phyloP scores from a whole-genome alignment of 805 yeast genomes.

The Ogataea trehaloabstinens region DNA sequence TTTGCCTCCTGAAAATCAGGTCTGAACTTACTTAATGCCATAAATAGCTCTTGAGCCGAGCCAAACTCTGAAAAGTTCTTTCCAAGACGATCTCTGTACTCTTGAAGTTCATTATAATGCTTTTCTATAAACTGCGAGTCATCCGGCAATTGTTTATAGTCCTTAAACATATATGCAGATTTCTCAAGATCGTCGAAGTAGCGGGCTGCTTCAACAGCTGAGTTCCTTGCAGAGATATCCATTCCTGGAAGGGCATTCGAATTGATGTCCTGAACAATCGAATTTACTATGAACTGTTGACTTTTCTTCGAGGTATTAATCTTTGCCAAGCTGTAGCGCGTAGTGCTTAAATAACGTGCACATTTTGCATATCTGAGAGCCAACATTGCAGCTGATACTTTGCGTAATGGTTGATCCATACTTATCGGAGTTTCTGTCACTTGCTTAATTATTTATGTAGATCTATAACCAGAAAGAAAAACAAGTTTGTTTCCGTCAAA shows the following conservation, averaged over 20 bases:
- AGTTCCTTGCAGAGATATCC: constrained; percentile 14
- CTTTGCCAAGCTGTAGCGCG: constrained; percentile 14
- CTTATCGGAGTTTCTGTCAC: too few relatives aligned
- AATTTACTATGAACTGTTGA: constrained; percentile 18
- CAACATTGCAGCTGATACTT: background rate
- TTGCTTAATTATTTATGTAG: too few relatives aligned
- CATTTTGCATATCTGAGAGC: background rate
- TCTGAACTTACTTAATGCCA: constrained; percentile 36
- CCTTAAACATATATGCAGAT: constrained; percentile 13
- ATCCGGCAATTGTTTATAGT: constrained; percentile 51
- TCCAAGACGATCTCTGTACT: constrained; percentile 33
- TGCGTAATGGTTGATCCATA: too few relatives aligned
- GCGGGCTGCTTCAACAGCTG: constrained; percentile 28
- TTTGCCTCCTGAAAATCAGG: constrained; percentile 14
- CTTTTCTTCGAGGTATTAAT: constrained; percentile 15
- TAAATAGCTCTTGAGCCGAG: constrained; percentile 37
- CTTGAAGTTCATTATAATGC: constrained; percentile 41
- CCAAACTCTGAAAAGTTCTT: constrained; percentile 38
- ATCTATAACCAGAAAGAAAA: too few relatives aligned
- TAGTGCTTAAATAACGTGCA: constrained; percentile 2
- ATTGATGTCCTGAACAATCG: constrained; percentile 20
- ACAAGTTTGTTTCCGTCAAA: too few relatives aligned
- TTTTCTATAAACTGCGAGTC: constrained; percentile 51
- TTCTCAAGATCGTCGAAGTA: constrained; percentile 18
- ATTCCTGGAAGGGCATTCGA: constrained; percentile 16